Base-by-base conservation (phyloP, 2,329 filamentous ascomycete species). In the Didymella segeticola region DNA sequence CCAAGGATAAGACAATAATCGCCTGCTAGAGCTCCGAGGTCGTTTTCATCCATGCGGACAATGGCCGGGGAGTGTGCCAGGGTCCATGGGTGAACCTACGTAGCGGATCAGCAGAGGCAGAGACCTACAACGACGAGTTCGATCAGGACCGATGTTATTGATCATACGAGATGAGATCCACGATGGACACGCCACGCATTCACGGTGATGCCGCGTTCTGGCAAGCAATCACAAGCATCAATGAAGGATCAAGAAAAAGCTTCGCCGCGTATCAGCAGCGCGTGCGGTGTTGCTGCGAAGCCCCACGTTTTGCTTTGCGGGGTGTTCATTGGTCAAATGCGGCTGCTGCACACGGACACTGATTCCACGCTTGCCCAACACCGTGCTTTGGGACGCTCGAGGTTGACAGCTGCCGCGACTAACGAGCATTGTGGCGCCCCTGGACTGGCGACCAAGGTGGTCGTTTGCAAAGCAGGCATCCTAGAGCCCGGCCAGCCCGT, bases 291-390 rank as follows among this genome's bases (percentile, higher is more conserved):
- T 53, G 30, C 4, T 38, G 50, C 45, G 43, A 45, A 48, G 45
- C 38, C 43, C 43, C 43, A 54, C 51, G 51, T 54, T 48, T 48
- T 38, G 43, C 38, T 20, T 43, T 17, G 11, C 38, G 17, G 37
- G 20, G 33, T 34, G 12, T 23, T 34, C 20, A 54, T 54, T 54
- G 43, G 51, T 33, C 33, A 43, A 38, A 29, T 8, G 7, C 12
- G 15, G 37, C 23, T 47, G 38, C 50, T 47, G 50, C 50, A 47
- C 43, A 42, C 50, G 38, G 50, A 53, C 37, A 17, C 38, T 30
- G 19, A n/a, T 42, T 46, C 26, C 36, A 39, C 43, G 43, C 49
- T 53, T 53, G 43, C 37, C 43, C 43, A 53, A 53, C 43, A 53
- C 38, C 26, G 37, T 38, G 23, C 31, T 33, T 23, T 37, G 25